Base-by-base conservation (phyloP, 164 flowering plant genomes). In the Sextonia rubra region DNA sequence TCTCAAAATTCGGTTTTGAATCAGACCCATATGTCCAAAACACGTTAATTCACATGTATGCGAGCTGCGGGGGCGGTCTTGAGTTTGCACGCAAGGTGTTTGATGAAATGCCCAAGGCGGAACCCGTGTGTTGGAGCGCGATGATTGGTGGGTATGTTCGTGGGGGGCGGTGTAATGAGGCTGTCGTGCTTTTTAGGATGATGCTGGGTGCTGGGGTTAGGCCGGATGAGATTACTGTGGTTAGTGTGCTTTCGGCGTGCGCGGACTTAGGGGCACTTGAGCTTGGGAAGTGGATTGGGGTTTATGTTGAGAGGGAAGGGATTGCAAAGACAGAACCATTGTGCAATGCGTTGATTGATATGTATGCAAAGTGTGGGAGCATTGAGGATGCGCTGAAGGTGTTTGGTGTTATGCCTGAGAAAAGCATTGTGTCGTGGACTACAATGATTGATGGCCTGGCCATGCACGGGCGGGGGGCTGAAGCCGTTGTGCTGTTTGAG, bases 71-170 rank as follows among this genome's bases (percentile, higher is more conserved):
- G 2, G 73, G 15, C 8, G 77, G 73, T 22, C 48, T 69, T 55
- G 64, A 70, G 8, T 30, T 52, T 22, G 77, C 73, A 6, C 63
- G 73, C 30, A 11, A 49, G 60, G 69, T 75, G 32, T 75, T 75
- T 32, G 77, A 75, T 55, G 77, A 24, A 70, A 75, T 75, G 77
- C 69, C 77, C 48, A 64, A 64, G 68, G 20, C 30, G 56, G 48
- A 64, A 24, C 63, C 77, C 14, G 77, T 75, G 3, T 69, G 67
- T 48, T 75, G 77, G 77, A 69, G 77, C 29, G 73, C 77, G 4
- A 69, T 75, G 77, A 63, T 75, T 52, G 77, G 77, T 64, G 77
- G 73, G 23, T 75, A 52, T 69, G 77, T 69, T 14, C 60, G 73
- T 49, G 25, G 12, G 25, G 67, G 73, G 30, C 63, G 48, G 62